Conservation (phyloP, 495 filamentous ascomycete genomes). For the Staphylotrichum tortipilum region DNA sequence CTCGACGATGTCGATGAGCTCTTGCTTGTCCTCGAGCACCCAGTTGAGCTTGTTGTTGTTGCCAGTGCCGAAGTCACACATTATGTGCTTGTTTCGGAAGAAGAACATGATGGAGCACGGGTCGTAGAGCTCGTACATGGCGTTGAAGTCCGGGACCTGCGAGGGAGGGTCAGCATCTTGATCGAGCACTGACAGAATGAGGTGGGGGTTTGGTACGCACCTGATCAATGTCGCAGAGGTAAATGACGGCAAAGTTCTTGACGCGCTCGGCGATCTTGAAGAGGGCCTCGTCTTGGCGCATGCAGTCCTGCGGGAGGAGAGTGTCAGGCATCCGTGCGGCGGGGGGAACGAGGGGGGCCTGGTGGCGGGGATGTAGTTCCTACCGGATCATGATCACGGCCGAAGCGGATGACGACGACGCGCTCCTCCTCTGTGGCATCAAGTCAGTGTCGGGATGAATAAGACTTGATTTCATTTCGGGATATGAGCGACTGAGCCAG, state of each 20-base stretch:
- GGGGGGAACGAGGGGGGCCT: no score
- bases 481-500: not conserved
- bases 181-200: not conserved
- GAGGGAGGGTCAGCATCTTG: not conserved
- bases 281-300: conserved; percentile 90
- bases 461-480: not conserved
- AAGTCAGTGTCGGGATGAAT: not conserved
- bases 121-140: conserved; percentile 80
- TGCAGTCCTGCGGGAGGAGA: conserved; percentile 59
- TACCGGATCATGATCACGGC: conserved; percentile 47
- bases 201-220: not conserved
- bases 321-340: not conserved
- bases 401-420: conserved; percentile 91
- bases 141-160: conserved; percentile 92
- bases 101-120: conserved; percentile 69
- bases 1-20: conserved; percentile 97
- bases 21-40: conserved; percentile 96
- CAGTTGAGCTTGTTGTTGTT: conserved; percentile 97
- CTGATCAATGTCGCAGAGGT: conserved; percentile 92
- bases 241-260: conserved; percentile 83
- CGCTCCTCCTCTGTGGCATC: conserved; percentile 67
- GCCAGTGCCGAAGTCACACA: conserved; percentile 95
- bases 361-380: not conserved
- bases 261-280: conserved; percentile 82
- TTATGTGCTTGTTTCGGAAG: conserved; percentile 98